Conservation (phyloP, 129 eudicot genomes). For the Centrapalus pauciflorus region DNA sequence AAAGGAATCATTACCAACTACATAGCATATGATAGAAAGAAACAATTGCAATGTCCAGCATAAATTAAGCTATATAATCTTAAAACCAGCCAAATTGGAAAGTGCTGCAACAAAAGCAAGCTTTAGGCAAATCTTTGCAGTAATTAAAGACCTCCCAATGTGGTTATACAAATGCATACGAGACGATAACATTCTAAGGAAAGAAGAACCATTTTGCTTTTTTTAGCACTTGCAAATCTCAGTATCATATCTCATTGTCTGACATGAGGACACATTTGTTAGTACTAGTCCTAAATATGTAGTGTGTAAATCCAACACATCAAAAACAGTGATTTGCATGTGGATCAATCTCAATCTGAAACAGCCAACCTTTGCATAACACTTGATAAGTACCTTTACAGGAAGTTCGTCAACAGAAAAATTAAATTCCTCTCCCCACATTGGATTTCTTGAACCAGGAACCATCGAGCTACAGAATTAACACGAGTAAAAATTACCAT, state of each 20-base stretch:
- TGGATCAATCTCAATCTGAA: constrained; percentile 3
- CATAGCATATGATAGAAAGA: background rate
- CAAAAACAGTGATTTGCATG: background rate
- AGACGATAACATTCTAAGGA: no score
- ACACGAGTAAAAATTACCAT: constrained; percentile 5
- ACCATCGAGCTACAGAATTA: constrained; percentile 78
- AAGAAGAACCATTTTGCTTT: background rate
- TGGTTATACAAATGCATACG: constrained; percentile 2
- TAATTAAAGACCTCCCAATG: background rate
- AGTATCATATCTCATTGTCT: background rate
- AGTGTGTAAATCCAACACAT: background rate
- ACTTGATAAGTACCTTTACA: constrained; percentile 56
- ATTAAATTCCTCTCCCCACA: constrained; percentile 99
- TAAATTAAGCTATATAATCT: background rate
- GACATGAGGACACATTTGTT: background rate
- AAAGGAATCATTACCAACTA: background rate
- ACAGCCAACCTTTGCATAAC: background rate
- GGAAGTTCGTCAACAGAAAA: constrained; percentile 93
- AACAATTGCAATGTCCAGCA: background rate
- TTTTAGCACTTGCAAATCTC: background rate
- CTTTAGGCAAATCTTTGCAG: background rate
- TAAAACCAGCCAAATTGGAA: background rate
- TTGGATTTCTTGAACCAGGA: constrained; percentile 99
- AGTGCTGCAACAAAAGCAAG: background rate
- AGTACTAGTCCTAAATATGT: background rate